phyloP scores from a whole-genome alignment of 345 rosid genomes.

The Geranium brycei region DNA sequence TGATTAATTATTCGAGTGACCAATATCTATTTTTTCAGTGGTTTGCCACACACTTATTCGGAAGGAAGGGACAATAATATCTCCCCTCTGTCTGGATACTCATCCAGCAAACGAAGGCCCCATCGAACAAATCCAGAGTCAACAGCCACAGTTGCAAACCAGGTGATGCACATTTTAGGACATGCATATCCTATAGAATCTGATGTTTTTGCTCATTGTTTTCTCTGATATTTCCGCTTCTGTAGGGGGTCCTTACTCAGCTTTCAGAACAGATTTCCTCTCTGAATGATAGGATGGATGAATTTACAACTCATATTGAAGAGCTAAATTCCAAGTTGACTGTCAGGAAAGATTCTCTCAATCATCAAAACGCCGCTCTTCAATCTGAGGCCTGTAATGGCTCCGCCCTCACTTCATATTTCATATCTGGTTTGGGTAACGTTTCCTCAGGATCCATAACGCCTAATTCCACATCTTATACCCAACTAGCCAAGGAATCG shows the following conservation, averaged over 20 bases:
- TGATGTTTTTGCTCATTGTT: too few relatives aligned
- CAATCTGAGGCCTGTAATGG: slow-evolving; percentile 62
- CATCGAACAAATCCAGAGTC: slow-evolving; percentile 41
- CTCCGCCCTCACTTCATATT: slow-evolving; percentile 76
- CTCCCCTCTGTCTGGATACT: slow-evolving; percentile 30
- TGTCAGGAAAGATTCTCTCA: slow-evolving; percentile 34
- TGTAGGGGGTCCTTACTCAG: slow-evolving; percentile 59
- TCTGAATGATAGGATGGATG: slow-evolving; percentile 84
- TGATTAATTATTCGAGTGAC: slow-evolving; percentile 1
- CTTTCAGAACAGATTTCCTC: slow-evolving; percentile 87
- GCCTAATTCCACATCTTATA: slow-evolving; percentile 62
- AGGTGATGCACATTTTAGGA: slow-evolving; percentile 24
- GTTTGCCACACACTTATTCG: slow-evolving; percentile 85
- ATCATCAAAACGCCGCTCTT: slow-evolving; percentile 53
- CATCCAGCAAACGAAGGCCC: slow-evolving; percentile 26
- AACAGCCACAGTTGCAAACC: slow-evolving; percentile 28
- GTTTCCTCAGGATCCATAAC: slow-evolving; percentile 55
- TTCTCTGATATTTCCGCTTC: neutral
- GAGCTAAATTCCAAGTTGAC: slow-evolving; percentile 62
- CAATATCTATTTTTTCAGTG: slow-evolving; percentile 29
- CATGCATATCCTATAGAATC: slow-evolving; percentile 1
- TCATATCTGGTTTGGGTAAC: slow-evolving; percentile 66
- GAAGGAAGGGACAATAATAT: slow-evolving; percentile 57
- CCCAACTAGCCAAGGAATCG: slow-evolving; percentile 68
- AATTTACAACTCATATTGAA: slow-evolving; percentile 61